Evolutionary conservation across 1,139 yeast genomes (phyloP), one percentile per base, ranked within the genome.

Genomic region (Pichia sp.): DNA sequence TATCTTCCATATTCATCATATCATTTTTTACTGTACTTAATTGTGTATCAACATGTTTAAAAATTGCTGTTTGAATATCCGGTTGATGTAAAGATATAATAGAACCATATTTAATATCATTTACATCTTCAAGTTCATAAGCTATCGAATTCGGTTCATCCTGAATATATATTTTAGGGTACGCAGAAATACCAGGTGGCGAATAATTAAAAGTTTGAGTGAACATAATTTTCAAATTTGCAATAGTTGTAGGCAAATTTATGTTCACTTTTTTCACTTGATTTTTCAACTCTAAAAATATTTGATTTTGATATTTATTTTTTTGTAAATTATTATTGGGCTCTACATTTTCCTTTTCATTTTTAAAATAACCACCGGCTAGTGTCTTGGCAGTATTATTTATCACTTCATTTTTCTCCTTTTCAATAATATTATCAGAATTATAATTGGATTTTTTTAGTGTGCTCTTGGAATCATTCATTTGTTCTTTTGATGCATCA

Each of bases 161-260:
- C 56, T 76, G 81, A 7, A 89, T 73, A 59, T 86, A 86, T 34
- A 92, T 78, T n/a, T 81, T 86, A 0, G 98, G 97, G 57, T 88
- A 88, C 1, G 52, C 27, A 0, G 87, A 84, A 5, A 54, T 47
- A 10, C 54, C 58, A 3, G 55, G 48, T 0, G 95, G 94, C 0
- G 92, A 76, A 60, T 84, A 87, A 1, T 94, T 88, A 68, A 89
- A 90, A 59, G 81, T 86, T 60, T 90, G 96, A 28, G 89, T 87
- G 63, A 90, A 92, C 34, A 86, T 67, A 1, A 88, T 71, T 45
- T 95, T 73, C 40, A 90, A 63, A 5, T 71, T 65, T 2, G 75
- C 69, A 0, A 81, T 61, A 2, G 65, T 58, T 2, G 60, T 56
- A 3, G 67, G 66, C 18, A 60, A 45, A 8, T 42, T 43, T 2